A percentile compares a stretch with the other conserved stretches of the same genome.
Evolutionary conservation across 345 rosid genomes (phyloP).

Genomic region (Odontarrhena argentea): DNA sequence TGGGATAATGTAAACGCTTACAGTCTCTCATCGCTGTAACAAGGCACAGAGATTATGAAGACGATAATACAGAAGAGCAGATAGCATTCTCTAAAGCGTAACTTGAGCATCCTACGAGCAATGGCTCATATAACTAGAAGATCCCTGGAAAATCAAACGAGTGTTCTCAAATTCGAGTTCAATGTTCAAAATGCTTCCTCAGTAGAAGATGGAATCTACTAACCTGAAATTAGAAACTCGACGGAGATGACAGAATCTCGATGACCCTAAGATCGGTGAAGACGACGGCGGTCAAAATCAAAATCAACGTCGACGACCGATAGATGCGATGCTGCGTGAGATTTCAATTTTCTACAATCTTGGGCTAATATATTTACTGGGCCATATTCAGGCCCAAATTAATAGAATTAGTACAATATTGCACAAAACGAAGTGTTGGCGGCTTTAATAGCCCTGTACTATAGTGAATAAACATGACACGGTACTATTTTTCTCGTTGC

Average conservation of each 20-base stretch:
- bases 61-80: conserved; percentile 35
- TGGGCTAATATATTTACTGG: conserved; percentile 19
- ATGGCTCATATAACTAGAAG: neutral
- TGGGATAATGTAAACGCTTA: conserved; percentile 34
- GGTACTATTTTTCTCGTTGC: too few species aligned
- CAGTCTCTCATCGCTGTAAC: conserved; percentile 42
- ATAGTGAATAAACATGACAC: too few species aligned
- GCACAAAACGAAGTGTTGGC: too few species aligned
- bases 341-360: neutral
- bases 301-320: neutral
- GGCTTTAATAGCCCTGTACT: too few species aligned
- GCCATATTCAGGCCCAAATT: neutral
- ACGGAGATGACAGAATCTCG: neutral
- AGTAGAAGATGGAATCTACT: neutral
- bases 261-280: neutral
- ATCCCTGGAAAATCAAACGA: neutral
- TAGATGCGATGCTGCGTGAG: neutral
- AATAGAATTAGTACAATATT: neutral
- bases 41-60: conserved; percentile 30
- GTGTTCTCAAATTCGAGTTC: neutral
- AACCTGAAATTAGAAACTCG: neutral
- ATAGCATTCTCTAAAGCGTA: conserved; percentile 5
- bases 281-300: neutral
- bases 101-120: conserved; percentile 29
- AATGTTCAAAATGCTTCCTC: conserved; percentile 4